Evolutionary conservation across 2,329 filamentous ascomycete species (phyloP).

Genomic region (Cadophora malorum): DNA sequence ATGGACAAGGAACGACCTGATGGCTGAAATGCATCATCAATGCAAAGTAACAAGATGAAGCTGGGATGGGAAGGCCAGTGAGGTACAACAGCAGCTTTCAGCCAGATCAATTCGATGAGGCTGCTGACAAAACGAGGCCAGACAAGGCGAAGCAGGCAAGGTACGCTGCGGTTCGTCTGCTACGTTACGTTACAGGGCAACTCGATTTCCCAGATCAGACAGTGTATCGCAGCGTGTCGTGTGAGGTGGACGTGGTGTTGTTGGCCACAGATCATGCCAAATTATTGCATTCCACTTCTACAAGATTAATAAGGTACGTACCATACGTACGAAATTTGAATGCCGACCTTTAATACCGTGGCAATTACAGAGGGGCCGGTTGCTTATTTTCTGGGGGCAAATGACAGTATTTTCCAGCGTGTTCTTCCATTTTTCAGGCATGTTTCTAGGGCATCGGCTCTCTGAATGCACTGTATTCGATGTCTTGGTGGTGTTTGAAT

Average conservation of each 20-base stretch:
- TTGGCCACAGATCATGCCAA: conserved; percentile 11
- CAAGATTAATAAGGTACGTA: background rate
- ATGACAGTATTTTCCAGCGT: background rate
- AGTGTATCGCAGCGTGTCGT: background rate
- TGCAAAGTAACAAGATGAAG: conserved; percentile 6
- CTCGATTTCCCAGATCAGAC: conserved; percentile 10
- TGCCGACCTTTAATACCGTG: background rate
- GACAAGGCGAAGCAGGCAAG: conserved; percentile 7
- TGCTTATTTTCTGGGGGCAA: conserved; percentile 2
- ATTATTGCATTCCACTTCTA: background rate
- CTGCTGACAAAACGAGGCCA: conserved; percentile 14
- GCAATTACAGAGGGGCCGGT: background rate
- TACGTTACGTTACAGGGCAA: conserved; percentile 19
- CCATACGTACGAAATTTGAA: background rate
- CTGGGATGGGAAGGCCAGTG: background rate
- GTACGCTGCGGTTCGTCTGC: conserved; percentile 8
- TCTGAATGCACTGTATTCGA: background rate
- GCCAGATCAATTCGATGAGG: conserved; percentile 7
- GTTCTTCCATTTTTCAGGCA: background rate
- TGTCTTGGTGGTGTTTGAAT: conserved; percentile 9
- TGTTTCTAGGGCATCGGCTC: background rate
- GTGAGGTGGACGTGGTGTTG: background rate
- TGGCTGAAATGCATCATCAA: conserved; percentile 12
- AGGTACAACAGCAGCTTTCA: conserved; percentile 7
- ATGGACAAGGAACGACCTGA: conserved; percentile 7